Evolutionary conservation across 345 rosid species (phyloP), one percentile per base, ranked within the genome.

Genomic region (Punica granatum): DNA sequence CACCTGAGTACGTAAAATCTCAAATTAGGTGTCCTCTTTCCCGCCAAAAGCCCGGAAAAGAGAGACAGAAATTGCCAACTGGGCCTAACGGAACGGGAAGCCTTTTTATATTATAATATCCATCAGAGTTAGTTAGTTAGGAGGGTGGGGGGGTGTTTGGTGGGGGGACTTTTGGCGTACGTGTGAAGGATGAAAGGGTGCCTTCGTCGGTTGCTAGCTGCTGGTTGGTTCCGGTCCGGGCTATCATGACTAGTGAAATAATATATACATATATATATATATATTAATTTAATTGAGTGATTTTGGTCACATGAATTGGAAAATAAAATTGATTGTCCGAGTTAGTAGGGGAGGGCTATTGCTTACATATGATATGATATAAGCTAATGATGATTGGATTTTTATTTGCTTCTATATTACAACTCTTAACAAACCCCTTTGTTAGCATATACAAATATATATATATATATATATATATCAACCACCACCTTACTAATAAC

Each of bases 371-470:
- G n/a, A n/a, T n/a, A n/a, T n/a, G n/a, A 37, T 4, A n/a, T 32
- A 53, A n/a, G 46, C 1, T 31, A 67, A 33, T 23, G 35, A 51
- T 68, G 13, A 37, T 7, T 30, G 8, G 0, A 41, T 11, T 4
- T 37, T 37, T 11, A 53, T 2, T 71, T 71, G 74, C 74, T 71
- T 65, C 64, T 25, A 39, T 66, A 23, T 59, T 59, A 71, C 74
- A 71, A 43, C 74, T 71, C 21, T 71, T 71, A 71, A 71, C 74
- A 65, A 71, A 71, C 69, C 34, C 26, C 53, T 23, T 53, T 23
- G 59, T 23, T 25, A 53, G 31, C 30, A 53, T 25, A 8, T n/a
- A n/a, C n/a, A n/a, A n/a, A n/a, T n/a, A n/a, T n/a, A n/a, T n/a
- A 4, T 37, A 37, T 37, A 11, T 37, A 37, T 37, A 37, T 37